Evolutionary conservation across 2,329 filamentous ascomycete genomes (phyloP), one percentile per base, ranked within the genome.

Genomic region (Monosporascus cannonballus): DNA sequence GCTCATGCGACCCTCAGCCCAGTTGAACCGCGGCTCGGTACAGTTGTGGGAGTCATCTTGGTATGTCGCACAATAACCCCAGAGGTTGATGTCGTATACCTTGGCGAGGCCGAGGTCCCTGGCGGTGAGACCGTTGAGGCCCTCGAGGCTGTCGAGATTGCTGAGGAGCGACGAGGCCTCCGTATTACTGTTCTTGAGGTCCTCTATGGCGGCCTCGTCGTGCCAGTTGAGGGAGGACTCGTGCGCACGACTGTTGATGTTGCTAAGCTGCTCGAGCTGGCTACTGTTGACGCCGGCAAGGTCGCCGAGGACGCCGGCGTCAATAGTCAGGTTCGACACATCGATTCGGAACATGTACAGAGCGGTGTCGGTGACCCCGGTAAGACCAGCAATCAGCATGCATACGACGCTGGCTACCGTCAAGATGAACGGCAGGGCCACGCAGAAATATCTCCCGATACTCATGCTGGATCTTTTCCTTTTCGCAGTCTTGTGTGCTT

Each of bases 341-440:
- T 90, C 79, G 69, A 87, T 71, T 66, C 79, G 69, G 71, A 85
- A 81, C 61, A 85, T 70, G 69, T 78, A 80, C 38, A 84, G 68
- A 59, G 69, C 71, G 67, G 81, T 80, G 73, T 79, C 76, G 53
- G 76, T 70, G 38, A 85, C 73, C 53, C 80, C 81, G 27, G 76
- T 75, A 48, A 84, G 74, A 46, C 77, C 76, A 17, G 76, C 80
- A 47, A 84, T 73, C 56, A 85, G 71, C 58, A 86, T 71, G 61
- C 87, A 87, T 63, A 94, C 74, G 64, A 96, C 77, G 54, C 88
- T 86, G 58, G 80, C 87, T 63, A 94, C 73, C 20, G 90, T 93
- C 65, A 96, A 80, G 59, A 83, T 76, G 73, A 96, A 91, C 55
- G 93, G 93, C 76, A 91, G 76, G 72, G 89, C 82, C 73, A 97